Evolutionary conservation across 768 basidiomycete species (phyloP), one percentile per base, ranked within the genome.

Genomic region (Ephemerocybe angulata): DNA sequence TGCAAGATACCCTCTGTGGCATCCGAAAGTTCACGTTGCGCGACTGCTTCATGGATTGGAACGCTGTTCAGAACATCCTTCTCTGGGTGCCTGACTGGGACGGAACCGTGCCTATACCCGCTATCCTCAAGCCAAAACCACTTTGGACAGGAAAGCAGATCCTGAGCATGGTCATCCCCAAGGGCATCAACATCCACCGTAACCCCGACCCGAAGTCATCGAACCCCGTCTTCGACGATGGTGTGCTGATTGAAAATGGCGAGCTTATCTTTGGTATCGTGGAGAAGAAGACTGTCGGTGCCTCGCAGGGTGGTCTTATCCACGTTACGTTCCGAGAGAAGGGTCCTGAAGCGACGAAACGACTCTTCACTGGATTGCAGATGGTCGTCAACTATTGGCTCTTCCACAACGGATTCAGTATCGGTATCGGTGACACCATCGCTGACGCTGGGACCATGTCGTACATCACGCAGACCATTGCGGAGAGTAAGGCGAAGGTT

Each of bases 21-120:
- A 87, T 98, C 52, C 88, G 97, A 54, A 98, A 98, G 71, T 93
- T 98, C 67, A 98, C 97, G 0, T 76, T 98, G 5, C 92, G 95
- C 24, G 97, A 98, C 66, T 85, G 86, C 17, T 98, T 98, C 76
- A 74, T 97, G 67, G 97, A 98, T 61, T 97, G 93, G 93, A 86
- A 85, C 53, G 85, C 87, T 38, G 94, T 98, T 11, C 96, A 99
- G 67, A 98, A 99, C 63, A 96, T 98, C 68, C 80, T 99, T 15
- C 84, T 98, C 2, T 99, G 97, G 97, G 85, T 98, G 1, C 94
- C 95, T 0, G 92, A 93, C 15, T 99, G 97, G 97, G 95, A 98
- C 66, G 97, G 97, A 17, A 71, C 79, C 15, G 82, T 98, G 1
- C 97, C 97, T 0, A 89, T 86, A 15, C 97, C 97, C 6, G 90